Conservation (phyloP, 805 yeast genomes). For the Kuraishia floccosa region DNA sequence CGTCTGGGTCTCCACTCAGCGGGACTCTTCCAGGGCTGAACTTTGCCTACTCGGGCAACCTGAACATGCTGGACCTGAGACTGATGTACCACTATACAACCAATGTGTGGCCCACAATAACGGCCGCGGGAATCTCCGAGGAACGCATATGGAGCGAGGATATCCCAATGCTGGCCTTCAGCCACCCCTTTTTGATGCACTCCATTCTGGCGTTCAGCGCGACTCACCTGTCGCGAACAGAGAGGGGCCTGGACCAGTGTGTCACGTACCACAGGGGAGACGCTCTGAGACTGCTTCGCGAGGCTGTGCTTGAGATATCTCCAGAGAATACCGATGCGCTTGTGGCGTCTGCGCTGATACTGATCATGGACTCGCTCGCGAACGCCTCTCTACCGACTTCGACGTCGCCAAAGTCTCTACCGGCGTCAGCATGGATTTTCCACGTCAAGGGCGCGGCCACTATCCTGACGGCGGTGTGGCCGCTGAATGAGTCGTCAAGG, state of each 20-base stretch:
- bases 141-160: slow-evolving; percentile 79
- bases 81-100: slow-evolving; percentile 83
- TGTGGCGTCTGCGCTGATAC: slow-evolving; percentile 81
- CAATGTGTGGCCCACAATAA: slow-evolving; percentile 75
- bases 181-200: slow-evolving; percentile 87
- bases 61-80: slow-evolving; percentile 68
- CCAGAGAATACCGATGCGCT: slow-evolving; percentile 85
- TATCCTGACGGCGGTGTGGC: slow-evolving; percentile 93
- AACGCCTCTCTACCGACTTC: slow-evolving; percentile 62
- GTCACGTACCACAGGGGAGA: slow-evolving; percentile 84
- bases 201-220: slow-evolving; percentile 86
- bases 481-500: slow-evolving; percentile 57
- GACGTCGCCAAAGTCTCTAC: slow-evolving; percentile 48
- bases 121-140: slow-evolving; percentile 84
- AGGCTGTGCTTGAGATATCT: slow-evolving; percentile 76
- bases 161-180: slow-evolving; percentile 81
- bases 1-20: slow-evolving; percentile 4
- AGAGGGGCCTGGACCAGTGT: slow-evolving; percentile 64
- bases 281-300: slow-evolving; percentile 69
- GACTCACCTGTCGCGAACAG: slow-evolving; percentile 75
- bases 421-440: slow-evolving; percentile 94
- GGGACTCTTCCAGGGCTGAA: slow-evolving; percentile 3
- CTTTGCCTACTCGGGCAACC: slow-evolving; percentile 15
- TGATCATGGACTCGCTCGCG: slow-evolving; percentile 90
- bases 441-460: slow-evolving; percentile 97